Percentiles rank a stretch among this genome's conserved stretches.
phyloP scores from a whole-genome alignment of 2,329 filamentous ascomycete genomes.

The Talaromyces sp. region DNA sequence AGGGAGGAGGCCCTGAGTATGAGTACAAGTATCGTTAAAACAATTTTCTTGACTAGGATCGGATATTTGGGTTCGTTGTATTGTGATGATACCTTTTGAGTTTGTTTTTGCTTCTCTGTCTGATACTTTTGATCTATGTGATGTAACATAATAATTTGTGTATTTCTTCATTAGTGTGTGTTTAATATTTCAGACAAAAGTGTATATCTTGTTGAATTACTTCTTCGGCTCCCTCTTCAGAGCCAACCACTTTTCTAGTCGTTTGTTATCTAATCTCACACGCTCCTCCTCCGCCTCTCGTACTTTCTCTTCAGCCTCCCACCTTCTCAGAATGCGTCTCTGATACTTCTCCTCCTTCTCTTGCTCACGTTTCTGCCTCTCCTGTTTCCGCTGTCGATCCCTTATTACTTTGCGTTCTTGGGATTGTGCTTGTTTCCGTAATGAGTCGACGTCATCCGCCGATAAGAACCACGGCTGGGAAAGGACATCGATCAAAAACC shows the following conservation, averaged over 20 bases:
- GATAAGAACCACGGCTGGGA: slow-evolving; percentile 53
- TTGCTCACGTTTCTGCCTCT: slow-evolving; percentile 25
- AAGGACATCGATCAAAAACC: slow-evolving; percentile 51
- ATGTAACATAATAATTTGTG: background rate
- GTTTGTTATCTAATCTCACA: slow-evolving; percentile 31
- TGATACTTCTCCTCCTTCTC: slow-evolving; percentile 34
- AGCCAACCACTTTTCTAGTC: slow-evolving; percentile 17
- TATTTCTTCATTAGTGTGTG: background rate
- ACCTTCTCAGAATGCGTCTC: slow-evolving; percentile 26
- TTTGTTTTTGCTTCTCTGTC: background rate
- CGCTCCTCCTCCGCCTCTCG: slow-evolving; percentile 34
- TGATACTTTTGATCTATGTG: background rate
- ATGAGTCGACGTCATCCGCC: slow-evolving; percentile 40
- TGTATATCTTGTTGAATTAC: background rate
- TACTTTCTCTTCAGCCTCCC: slow-evolving; percentile 41
- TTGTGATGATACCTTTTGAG: slow-evolving; percentile 13
- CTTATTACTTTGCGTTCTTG: slow-evolving; percentile 39
- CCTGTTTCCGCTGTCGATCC: slow-evolving; percentile 33
- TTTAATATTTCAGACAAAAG: background rate
- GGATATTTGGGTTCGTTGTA: background rate
- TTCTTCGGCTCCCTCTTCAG: background rate
- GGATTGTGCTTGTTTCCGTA: slow-evolving; percentile 42
- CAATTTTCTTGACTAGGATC: background rate
- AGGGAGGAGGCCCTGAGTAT: slow-evolving; percentile 26
- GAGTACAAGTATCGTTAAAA: slow-evolving; percentile 21